A percentile compares a stretch with the other conserved stretches of the same genome.
These are phyloP conservation scores for Mucor lusitanicus DNA, from an alignment of 371 early-diverging fungal genomes.

Conservation along the genomic window DNA sequence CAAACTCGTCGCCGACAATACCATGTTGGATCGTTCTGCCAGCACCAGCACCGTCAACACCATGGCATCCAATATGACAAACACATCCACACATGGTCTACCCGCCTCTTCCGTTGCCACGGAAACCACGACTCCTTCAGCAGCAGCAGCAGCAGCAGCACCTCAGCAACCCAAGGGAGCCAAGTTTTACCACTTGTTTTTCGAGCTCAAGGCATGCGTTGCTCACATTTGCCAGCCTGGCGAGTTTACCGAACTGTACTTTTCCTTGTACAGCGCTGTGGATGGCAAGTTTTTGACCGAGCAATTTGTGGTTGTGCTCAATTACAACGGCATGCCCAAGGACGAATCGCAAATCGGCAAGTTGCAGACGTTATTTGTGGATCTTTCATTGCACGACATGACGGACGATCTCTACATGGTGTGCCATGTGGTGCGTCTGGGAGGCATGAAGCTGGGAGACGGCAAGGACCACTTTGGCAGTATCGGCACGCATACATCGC, in stretches of 20 bases:
- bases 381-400: constrained; percentile 56
- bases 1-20: neutral
- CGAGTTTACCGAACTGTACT: constrained; percentile 66
- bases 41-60: neutral
- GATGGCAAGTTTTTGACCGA: constrained; percentile 64
- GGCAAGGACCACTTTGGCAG: constrained; percentile 42
- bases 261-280: constrained; percentile 59
- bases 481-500: constrained; percentile 2
- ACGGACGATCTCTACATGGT: constrained; percentile 60
- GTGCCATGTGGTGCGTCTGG: constrained; percentile 65
- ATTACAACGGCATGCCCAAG: constrained; percentile 61
- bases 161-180: constrained; percentile 28
- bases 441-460: constrained; percentile 62
- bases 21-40: neutral
- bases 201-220: constrained; percentile 66
- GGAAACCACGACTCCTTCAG: neutral
- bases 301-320: constrained; percentile 58
- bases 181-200: constrained; percentile 56
- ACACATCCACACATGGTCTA: neutral
- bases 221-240: constrained; percentile 70
- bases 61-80: neutral
- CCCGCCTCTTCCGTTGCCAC: neutral
- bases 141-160: neutral
- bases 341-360: constrained; percentile 55
- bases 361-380: constrained; percentile 59